Percentiles rank a stretch among this genome's conserved stretches.
Conservation (phyloP, 2,329 filamentous ascomycete species). For the Botrytis galanthina region DNA sequence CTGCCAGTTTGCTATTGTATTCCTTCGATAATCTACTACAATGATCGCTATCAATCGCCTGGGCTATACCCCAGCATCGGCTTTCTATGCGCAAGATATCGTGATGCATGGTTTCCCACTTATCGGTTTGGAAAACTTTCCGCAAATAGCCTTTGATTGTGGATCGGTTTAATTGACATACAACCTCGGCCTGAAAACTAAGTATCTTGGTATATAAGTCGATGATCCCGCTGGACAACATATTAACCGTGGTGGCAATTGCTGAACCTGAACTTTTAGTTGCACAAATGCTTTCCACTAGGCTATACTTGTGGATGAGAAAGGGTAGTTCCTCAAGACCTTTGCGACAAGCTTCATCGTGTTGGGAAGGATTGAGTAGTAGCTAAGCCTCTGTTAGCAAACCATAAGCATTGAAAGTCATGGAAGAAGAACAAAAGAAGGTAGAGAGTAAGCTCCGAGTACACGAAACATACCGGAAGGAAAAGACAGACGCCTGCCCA, state of each 20-base stretch:
- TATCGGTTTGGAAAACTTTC: not conserved
- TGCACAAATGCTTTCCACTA: not conserved
- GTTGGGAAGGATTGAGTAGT: not conserved
- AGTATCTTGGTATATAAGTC: constrained; percentile 12
- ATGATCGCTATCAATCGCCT: not conserved
- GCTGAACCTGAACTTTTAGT: not conserved
- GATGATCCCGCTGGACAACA: not conserved
- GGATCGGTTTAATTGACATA: not conserved
- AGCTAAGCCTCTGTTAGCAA: not conserved
- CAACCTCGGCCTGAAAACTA: not conserved
- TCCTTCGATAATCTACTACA: not conserved
- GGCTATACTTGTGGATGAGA: not conserved
- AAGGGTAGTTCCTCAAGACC: not conserved
- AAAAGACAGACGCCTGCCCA: constrained; percentile 14
- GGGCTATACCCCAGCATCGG: not conserved
- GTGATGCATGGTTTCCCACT: not conserved
- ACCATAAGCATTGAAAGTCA: not conserved
- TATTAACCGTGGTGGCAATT: too few species aligned
- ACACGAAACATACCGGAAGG: not conserved
- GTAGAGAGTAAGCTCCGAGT: not conserved
- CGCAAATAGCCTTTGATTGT: not conserved
- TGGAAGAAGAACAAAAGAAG: not conserved
- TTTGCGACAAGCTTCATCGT: not conserved
- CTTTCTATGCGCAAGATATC: not conserved
- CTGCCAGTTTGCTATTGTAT: not conserved